These are phyloP conservation scores for Geotrichum candidum DNA, from an alignment of 1,139 yeast genomes.

Conservation along the genomic window DNA sequence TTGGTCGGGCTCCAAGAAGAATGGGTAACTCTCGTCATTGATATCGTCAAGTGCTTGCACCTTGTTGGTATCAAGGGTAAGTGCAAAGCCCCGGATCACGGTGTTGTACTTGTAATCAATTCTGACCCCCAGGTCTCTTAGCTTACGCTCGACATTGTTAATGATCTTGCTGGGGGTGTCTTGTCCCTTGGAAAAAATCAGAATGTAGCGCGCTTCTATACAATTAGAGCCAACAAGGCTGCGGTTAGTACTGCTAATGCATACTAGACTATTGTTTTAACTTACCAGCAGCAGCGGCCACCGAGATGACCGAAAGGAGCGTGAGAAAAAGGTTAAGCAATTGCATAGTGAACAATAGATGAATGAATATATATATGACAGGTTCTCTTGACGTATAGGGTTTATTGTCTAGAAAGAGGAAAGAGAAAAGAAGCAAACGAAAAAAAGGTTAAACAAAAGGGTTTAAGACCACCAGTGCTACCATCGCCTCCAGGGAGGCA, in stretches of 20 bases:
- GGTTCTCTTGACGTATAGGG: neutral
- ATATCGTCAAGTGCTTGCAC: constrained; percentile 25
- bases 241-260: too few species aligned
- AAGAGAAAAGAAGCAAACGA: neutral
- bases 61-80: constrained; percentile 19
- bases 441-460: neutral
- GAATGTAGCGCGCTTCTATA: constrained; percentile 25
- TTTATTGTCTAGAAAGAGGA: too few species aligned
- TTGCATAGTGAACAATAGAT: neutral
- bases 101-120: constrained; percentile 40
- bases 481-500: too few species aligned
- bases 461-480: too few species aligned
- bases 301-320: constrained; percentile 32
- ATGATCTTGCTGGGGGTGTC: constrained; percentile 32
- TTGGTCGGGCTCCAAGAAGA: constrained; percentile 39
- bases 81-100: constrained; percentile 26
- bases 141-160: constrained; percentile 31
- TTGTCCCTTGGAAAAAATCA: constrained; percentile 34
- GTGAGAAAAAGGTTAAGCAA: constrained; percentile 44
- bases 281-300: constrained; percentile 17
- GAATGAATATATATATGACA: neutral
- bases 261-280: neutral
- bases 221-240: neutral
- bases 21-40: constrained; percentile 34
- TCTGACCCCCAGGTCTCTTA: constrained; percentile 36